Evolutionary conservation across 495 filamentous ascomycete genomes (phyloP).

Genomic region (Xylaria nigripes): DNA sequence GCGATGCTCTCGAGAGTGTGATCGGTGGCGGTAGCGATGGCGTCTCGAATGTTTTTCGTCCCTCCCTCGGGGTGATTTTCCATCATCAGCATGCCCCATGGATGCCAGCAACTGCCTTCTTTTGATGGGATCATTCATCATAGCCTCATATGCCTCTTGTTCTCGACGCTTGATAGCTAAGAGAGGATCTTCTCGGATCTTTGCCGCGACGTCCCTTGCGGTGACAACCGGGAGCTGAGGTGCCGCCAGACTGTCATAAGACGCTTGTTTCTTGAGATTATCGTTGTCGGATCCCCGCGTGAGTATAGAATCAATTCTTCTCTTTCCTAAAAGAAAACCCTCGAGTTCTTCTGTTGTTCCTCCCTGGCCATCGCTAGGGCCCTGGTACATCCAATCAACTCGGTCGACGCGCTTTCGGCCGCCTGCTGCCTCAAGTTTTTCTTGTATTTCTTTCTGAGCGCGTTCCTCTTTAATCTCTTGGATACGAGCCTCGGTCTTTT

Average conservation of each 20-base stretch:
- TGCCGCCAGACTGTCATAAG: constrained; percentile 54
- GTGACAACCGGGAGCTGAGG: constrained; percentile 49
- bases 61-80: constrained; percentile 32
- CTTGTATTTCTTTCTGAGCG: constrained; percentile 81
- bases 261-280: constrained; percentile 74
- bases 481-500: constrained; percentile 61
- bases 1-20: constrained; percentile 34
- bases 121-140: constrained; percentile 76
- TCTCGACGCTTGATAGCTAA: constrained; percentile 87
- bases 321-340: constrained; percentile 84
- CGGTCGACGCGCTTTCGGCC: constrained; percentile 64
- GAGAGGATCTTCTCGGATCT: constrained; percentile 83
- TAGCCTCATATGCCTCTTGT: constrained; percentile 79
- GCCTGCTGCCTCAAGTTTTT: constrained; percentile 81
- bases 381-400: constrained; percentile 97
- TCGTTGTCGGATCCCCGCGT: constrained; percentile 75
- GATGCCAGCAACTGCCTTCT: constrained; percentile 59
- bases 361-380: constrained; percentile 67
- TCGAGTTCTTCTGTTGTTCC: constrained; percentile 91
- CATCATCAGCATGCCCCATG: constrained; percentile 44
- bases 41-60: constrained; percentile 45
- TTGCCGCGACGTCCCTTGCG: constrained; percentile 66
- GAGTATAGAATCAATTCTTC: constrained; percentile 77
- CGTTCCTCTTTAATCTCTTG: constrained; percentile 95
- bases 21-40: constrained; percentile 32